Conservation (phyloP, 768 basidiomycete genomes). For the Tricholoma sp. region DNA sequence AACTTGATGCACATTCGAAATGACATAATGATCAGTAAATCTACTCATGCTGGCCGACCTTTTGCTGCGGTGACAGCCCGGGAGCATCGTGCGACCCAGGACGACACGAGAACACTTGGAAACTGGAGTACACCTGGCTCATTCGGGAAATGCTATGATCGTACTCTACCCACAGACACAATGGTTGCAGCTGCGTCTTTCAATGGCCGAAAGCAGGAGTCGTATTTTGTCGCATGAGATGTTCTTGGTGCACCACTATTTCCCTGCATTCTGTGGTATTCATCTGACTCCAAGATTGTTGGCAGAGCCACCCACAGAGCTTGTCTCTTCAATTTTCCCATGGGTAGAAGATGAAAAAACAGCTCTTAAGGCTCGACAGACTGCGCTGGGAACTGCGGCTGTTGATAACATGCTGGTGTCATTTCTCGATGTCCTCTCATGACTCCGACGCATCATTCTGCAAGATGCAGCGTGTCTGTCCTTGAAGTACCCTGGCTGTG, state of each 20-base stretch:
- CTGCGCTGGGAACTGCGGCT: background rate
- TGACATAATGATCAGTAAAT: too few relatives aligned
- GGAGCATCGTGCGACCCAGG: conserved; percentile 21
- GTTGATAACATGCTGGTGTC: conserved; percentile 22
- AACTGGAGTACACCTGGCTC: too few relatives aligned
- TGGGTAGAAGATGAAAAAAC: conserved; percentile 20
- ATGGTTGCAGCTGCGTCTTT: conserved; percentile 28
- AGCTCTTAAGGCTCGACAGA: conserved; percentile 2
- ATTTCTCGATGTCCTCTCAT: conserved; percentile 11
- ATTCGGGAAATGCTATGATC: conserved; percentile 23
- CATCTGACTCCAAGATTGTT: background rate
- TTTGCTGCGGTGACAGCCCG: conserved; percentile 25
- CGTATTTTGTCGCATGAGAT: conserved; percentile 20
- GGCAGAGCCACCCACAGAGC: conserved; percentile 19
- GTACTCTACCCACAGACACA: conserved; percentile 21
- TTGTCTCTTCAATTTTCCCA: conserved; percentile 18
- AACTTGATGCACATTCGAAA: conserved; percentile 19
- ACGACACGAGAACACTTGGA: too few relatives aligned
- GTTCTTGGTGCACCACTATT: conserved; percentile 22
- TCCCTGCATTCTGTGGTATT: too few relatives aligned
- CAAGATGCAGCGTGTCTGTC: background rate
- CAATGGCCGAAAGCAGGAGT: too few relatives aligned
- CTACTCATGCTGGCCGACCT: conserved; percentile 23
- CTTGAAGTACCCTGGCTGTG: background rate
- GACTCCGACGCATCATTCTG: background rate